A percentile compares a stretch with the other conserved stretches of the same genome.
Evolutionary conservation across 805 yeast genomes (phyloP).

Genomic region (Hermanozyma aechmeae): DNA sequence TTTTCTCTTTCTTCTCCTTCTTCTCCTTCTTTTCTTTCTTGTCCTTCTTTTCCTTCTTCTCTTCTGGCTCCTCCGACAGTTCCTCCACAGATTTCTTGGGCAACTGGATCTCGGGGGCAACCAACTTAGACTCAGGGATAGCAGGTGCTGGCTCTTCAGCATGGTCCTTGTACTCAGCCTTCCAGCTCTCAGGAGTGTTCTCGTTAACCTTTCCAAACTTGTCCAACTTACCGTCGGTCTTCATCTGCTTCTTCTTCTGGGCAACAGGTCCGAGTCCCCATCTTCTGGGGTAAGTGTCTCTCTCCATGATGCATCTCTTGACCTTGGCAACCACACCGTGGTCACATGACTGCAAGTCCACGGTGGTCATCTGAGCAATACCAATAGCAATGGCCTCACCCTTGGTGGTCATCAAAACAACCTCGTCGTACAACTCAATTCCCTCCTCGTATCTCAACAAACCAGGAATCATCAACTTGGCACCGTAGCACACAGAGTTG

Average conservation of each 20-base stretch:
- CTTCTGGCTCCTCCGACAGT: slow-evolving; percentile 24
- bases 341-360: slow-evolving; percentile 91
- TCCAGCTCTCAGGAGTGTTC: slow-evolving; percentile 91
- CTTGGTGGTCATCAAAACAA: slow-evolving; percentile 94
- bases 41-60: slow-evolving; percentile 15
- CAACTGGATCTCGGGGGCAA: slow-evolving; percentile 34
- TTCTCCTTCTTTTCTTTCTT: slow-evolving; percentile 30
- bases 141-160: slow-evolving; percentile 51
- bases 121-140: slow-evolving; percentile 44
- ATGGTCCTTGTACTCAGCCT: slow-evolving; percentile 69
- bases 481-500: slow-evolving; percentile 97
- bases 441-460: slow-evolving; percentile 95
- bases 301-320: slow-evolving; percentile 98
- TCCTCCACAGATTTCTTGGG: slow-evolving; percentile 45
- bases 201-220: slow-evolving; percentile 91
- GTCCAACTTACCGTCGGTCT: slow-evolving; percentile 95
- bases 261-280: slow-evolving; percentile 99
- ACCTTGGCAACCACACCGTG: slow-evolving; percentile 98
- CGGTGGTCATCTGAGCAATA: slow-evolving; percentile 98
- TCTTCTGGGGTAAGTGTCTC: slow-evolving; percentile 98
- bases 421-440: slow-evolving; percentile 94
- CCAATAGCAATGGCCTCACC: slow-evolving; percentile 99
- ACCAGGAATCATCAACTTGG: slow-evolving; percentile 98
- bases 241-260: slow-evolving; percentile 95
- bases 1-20: slow-evolving; percentile 43